Conservation (phyloP, 2,329 filamentous ascomycete genomes). For the Chrysoporthe deuterocubensis region DNA sequence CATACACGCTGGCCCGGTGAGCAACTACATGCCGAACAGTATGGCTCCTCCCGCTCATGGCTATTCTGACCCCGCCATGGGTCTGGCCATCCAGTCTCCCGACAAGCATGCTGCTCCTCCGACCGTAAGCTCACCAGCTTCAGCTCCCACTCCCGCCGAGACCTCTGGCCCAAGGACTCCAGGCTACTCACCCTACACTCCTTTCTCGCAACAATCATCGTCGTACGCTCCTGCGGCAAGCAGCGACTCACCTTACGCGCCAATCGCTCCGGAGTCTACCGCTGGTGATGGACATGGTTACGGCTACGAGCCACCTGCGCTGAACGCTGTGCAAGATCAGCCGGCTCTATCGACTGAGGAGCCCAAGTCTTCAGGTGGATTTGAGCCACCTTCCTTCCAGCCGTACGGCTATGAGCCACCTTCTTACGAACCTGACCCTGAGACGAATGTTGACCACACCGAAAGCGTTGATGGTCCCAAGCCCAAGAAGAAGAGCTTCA, state of each 20-base stretch:
- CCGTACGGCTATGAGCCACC: conserved; percentile 62
- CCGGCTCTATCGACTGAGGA: conserved; percentile 30
- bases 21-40: conserved; percentile 40
- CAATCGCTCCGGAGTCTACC: conserved; percentile 19
- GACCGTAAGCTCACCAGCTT: conserved; percentile 28
- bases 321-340: conserved; percentile 38
- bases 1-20: conserved; percentile 39
- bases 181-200: conserved; percentile 24
- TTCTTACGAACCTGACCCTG: conserved; percentile 55
- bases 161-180: conserved; percentile 13
- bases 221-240: conserved; percentile 28
- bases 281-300: conserved; percentile 51
- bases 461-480: conserved; percentile 55
- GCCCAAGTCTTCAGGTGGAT: conserved; percentile 48
- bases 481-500: conserved; percentile 75
- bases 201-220: conserved; percentile 25
- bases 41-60: conserved; percentile 36
- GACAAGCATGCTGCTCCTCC: conserved; percentile 32
- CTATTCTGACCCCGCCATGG: conserved; percentile 36
- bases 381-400: conserved; percentile 66
- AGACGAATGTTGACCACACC: conserved; percentile 47
- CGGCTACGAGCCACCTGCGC: conserved; percentile 55
- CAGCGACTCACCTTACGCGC: conserved; percentile 21
- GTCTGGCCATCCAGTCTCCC: conserved; percentile 35
- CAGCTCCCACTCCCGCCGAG: conserved; percentile 14